Conservation (phyloP, 2,329 filamentous ascomycete species). For the Lasiodiplodia citricola region DNA sequence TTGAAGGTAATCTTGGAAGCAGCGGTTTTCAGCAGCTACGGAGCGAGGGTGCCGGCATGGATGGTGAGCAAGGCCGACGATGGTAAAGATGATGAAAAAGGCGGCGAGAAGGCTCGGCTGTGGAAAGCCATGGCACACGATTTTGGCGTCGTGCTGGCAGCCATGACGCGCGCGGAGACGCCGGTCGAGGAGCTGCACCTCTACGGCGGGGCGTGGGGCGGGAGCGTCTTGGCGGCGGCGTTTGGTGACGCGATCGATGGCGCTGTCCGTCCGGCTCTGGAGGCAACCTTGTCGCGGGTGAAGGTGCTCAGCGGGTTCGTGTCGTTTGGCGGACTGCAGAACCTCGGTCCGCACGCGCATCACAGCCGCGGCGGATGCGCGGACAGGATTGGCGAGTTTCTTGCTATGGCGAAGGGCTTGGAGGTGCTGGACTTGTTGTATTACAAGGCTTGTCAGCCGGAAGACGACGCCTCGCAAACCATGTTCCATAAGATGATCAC, state of each 20-base stretch:
- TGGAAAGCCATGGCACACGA: not conserved
- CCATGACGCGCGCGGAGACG: not conserved
- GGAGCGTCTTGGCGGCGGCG: not conserved
- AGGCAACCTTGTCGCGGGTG: not conserved
- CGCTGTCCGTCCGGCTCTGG: not conserved
- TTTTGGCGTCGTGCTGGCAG: not conserved
- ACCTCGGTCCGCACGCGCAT: not conserved
- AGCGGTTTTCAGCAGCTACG: not conserved
- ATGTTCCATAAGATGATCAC: not conserved
- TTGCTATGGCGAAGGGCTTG: not conserved
- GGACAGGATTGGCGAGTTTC: not conserved
- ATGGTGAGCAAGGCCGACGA: not conserved
- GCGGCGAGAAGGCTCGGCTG: not conserved
- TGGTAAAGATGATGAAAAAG: not conserved
- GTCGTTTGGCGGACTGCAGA: not conserved
- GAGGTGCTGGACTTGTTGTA: not conserved
- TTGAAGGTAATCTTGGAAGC: not conserved
- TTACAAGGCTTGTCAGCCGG: not conserved
- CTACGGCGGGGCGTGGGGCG: not conserved
- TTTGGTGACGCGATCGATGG: not conserved
- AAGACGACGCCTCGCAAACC: not conserved
- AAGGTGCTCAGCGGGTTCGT: not conserved
- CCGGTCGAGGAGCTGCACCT: not conserved
- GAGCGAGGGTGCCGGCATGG: not conserved
- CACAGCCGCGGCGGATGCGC: not conserved